These are phyloP conservation scores for Collybia mongolica DNA, from an alignment of 768 basidiomycete genomes.

Conservation along the genomic window DNA sequence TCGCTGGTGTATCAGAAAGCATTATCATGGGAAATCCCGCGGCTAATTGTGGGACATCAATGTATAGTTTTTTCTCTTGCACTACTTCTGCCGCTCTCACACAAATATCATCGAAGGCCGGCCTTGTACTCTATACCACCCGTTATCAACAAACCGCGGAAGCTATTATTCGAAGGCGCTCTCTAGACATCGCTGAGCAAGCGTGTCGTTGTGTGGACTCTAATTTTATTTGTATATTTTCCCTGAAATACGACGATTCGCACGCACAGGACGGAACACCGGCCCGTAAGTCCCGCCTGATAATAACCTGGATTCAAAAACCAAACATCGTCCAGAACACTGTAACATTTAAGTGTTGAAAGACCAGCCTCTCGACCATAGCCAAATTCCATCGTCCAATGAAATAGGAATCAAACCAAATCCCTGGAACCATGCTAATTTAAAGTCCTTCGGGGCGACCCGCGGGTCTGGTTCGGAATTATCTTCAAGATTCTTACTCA, in stretches of 20 bases:
- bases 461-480: no score
- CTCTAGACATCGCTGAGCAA: constrained; percentile 23
- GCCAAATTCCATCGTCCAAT: no score
- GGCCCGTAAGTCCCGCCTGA: not conserved
- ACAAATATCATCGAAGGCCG: constrained; percentile 33
- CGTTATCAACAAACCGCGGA: constrained; percentile 45
- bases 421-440: no score
- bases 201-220: constrained; percentile 5
- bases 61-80: constrained; percentile 48
- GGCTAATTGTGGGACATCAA: constrained; percentile 90
- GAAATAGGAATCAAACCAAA: no score
- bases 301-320: not conserved
- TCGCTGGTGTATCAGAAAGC: constrained; percentile 97
- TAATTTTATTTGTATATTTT: constrained; percentile 7
- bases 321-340: not conserved
- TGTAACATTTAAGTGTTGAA: not conserved
- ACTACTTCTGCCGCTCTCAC: constrained; percentile 4
- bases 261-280: no score
- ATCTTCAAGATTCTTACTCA: no score
- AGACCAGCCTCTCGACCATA: no score
- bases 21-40: constrained; percentile 99
- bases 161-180: constrained; percentile 48
- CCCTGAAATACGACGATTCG: not conserved
- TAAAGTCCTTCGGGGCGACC: no score
- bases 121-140: constrained; percentile 46